Evolutionary conservation across 2,329 filamentous ascomycete genomes (phyloP).

Genomic region (Epichloe brachyelytri): DNA sequence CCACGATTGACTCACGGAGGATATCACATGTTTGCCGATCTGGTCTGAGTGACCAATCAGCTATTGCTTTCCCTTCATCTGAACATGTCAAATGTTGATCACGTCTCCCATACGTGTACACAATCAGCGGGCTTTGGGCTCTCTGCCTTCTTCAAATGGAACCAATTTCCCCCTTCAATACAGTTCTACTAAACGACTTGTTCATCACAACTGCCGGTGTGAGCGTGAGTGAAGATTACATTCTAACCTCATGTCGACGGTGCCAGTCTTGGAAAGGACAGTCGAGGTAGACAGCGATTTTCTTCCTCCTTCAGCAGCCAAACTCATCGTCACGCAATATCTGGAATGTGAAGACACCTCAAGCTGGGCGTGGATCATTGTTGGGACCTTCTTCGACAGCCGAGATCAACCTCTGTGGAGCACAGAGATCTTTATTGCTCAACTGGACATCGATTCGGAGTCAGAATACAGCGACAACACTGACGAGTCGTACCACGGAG

Average conservation of each 20-base stretch:
- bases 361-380: constrained; percentile 33
- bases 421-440: constrained; percentile 28
- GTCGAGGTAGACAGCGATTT: constrained; percentile 16
- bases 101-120: background rate
- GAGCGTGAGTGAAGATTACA: background rate
- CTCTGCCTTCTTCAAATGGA: background rate
- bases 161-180: no score
- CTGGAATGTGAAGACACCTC: constrained; percentile 19
- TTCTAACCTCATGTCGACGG: constrained; percentile 10
- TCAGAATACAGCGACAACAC: constrained; percentile 13
- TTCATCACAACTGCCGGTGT: background rate
- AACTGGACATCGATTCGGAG: constrained; percentile 14
- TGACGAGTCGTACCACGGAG: constrained; percentile 1
- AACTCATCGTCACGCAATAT: constrained; percentile 32
- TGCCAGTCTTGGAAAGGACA: constrained; percentile 10
- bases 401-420: constrained; percentile 31
- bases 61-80: background rate
- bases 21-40: background rate
- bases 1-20: background rate
- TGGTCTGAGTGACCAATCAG: background rate
- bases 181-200: background rate
- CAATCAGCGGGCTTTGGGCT: background rate
- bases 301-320: constrained; percentile 32
- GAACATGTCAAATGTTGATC: background rate
- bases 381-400: constrained; percentile 34